These are phyloP conservation scores for Pseudogymnoascus sp. DNA, from an alignment of 2,329 filamentous ascomycete species.

Conservation along the genomic window DNA sequence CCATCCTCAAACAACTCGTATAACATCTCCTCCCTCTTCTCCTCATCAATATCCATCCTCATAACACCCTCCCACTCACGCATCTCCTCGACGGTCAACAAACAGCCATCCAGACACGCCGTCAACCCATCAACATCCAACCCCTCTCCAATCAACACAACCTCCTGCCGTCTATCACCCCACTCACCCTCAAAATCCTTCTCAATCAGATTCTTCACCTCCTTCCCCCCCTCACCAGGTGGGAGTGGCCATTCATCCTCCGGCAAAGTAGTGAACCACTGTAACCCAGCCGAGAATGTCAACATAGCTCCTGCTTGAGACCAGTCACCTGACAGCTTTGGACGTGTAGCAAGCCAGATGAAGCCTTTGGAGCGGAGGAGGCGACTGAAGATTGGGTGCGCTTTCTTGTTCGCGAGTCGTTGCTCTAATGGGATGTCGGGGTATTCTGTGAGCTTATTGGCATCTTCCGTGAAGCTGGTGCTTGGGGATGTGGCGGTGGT, in stretches of 20 bases:
- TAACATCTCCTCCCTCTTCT: neutral
- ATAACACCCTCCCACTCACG: slow-evolving; percentile 45
- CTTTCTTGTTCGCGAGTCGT: slow-evolving; percentile 32
- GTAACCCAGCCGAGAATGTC: slow-evolving; percentile 20
- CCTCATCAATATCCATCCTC: slow-evolving; percentile 22
- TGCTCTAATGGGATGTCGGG: slow-evolving; percentile 23
- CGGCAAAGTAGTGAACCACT: slow-evolving; percentile 12
- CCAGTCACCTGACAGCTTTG: slow-evolving; percentile 35
- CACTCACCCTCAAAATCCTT: slow-evolving; percentile 33
- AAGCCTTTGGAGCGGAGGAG: slow-evolving; percentile 37
- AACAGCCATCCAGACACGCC: slow-evolving; percentile 47
- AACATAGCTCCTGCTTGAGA: slow-evolving; percentile 37
- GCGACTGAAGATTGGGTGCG: slow-evolving; percentile 29
- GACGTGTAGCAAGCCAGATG: slow-evolving; percentile 35
- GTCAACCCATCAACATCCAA: slow-evolving; percentile 46
- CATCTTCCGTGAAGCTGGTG: slow-evolving; percentile 14
- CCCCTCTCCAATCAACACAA: slow-evolving; percentile 65
- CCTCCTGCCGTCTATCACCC: slow-evolving; percentile 62
- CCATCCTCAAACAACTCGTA: neutral
- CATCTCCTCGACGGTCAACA: slow-evolving; percentile 53
- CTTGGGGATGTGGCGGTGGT: slow-evolving; percentile 1
- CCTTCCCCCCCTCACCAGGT: neutral
- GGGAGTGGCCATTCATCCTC: neutral
- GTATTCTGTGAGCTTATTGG: slow-evolving; percentile 26
- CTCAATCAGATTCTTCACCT: neutral